Conservation (phyloP, 2,329 filamentous ascomycete species). For the Penicillium brevicompactum region DNA sequence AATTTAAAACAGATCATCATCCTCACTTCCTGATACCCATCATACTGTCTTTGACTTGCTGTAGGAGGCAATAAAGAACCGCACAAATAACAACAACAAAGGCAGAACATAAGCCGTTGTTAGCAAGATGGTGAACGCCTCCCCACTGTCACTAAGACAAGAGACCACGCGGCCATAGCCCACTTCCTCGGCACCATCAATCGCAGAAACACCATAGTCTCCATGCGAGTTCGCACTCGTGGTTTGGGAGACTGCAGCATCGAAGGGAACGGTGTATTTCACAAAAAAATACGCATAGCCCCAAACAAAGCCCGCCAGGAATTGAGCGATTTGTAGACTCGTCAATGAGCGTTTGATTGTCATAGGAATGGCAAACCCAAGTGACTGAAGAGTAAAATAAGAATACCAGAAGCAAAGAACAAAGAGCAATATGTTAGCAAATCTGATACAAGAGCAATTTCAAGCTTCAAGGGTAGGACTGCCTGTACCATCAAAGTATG, state of each 20-base stretch:
- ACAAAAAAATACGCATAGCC: conserved; percentile 8
- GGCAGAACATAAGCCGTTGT: conserved; percentile 71
- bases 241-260: background rate
- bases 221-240: background rate
- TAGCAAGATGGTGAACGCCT: conserved; percentile 61
- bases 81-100: conserved; percentile 75
- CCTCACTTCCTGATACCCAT: background rate
- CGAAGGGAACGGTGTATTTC: conserved; percentile 6
- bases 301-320: conserved; percentile 11
- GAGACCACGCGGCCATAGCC: background rate
- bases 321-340: conserved; percentile 17
- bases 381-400: conserved; percentile 17
- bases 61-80: conserved; percentile 82
- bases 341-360: conserved; percentile 14
- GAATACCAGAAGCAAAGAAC: conserved; percentile 6
- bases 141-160: conserved; percentile 15
- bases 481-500: conserved; percentile 19
- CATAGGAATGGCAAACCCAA: conserved; percentile 7
- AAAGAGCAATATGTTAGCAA: background rate
- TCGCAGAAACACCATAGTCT: background rate
- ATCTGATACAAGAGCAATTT: background rate
- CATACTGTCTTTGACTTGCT: background rate
- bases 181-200: background rate
- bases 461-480: background rate
- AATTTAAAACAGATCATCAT: no score